A percentile compares a stretch with the other conserved stretches of the same genome.
Conservation (phyloP, 2,329 filamentous ascomycete species). For the Sarocladium kiliense region DNA sequence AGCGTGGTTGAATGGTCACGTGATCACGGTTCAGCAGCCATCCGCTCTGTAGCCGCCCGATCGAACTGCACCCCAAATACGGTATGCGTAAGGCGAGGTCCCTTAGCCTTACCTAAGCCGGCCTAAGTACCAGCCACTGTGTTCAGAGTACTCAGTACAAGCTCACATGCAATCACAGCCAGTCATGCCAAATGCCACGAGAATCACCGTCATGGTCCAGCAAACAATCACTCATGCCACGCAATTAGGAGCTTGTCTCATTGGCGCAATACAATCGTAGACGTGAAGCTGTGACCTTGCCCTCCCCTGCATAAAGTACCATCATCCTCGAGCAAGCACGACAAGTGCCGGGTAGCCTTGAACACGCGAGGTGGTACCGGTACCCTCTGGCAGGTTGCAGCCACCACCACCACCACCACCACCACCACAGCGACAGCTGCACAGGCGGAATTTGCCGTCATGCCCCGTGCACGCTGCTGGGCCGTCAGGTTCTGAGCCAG, state of each 20-base stretch:
- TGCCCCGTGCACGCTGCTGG: slow-evolving; percentile 7
- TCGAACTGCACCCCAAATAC: background rate
- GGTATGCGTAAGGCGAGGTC: too few relatives aligned
- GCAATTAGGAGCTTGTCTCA: too few relatives aligned
- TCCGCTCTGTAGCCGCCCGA: background rate
- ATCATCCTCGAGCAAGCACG: too few relatives aligned
- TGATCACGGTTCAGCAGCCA: background rate
- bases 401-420: background rate
- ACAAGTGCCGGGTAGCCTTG: background rate
- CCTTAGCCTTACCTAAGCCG: slow-evolving; percentile 1
- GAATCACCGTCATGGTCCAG: too few relatives aligned
- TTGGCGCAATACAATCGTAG: background rate
- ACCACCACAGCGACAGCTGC: background rate
- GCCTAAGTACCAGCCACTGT: background rate
- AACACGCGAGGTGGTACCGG: too few relatives aligned
- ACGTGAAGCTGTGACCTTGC: background rate
- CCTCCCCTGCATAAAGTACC: too few relatives aligned
- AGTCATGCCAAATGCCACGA: background rate
- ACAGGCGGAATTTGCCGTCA: slow-evolving; percentile 8
- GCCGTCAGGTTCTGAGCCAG: slow-evolving; percentile 9
- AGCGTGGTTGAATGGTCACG: background rate
- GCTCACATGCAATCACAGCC: background rate
- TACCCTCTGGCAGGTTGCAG: background rate
- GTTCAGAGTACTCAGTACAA: background rate
- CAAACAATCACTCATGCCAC: too few relatives aligned